Evolutionary conservation across 139 green algal species (phyloP).

Genomic region (Picochlorum costavermella): DNA sequence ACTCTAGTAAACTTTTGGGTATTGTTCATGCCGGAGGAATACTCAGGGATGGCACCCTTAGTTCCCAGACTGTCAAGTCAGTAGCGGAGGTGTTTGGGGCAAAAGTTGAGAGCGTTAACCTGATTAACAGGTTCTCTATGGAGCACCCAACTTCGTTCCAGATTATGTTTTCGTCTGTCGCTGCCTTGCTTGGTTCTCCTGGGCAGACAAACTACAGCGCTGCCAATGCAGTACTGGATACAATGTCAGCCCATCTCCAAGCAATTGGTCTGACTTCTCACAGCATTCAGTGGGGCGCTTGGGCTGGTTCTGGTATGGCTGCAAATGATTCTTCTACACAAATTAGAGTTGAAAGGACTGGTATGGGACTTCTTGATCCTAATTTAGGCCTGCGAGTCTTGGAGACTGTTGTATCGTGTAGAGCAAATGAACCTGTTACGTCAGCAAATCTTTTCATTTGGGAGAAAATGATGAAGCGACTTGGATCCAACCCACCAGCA

Average conservation of each 20-base stretch:
- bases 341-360: conserved; percentile 52
- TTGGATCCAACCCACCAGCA: conserved; percentile 12
- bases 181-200: conserved; percentile 64
- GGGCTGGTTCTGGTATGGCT: conserved; percentile 76
- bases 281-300: conserved; percentile 82
- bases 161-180: conserved; percentile 74
- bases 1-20: not conserved
- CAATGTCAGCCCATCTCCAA: conserved; percentile 14
- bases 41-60: conserved; percentile 59
- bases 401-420: conserved; percentile 16
- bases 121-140: not conserved
- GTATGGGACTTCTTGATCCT: conserved; percentile 47
- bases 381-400: conserved; percentile 31
- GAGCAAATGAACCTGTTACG: conserved; percentile 9
- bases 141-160: conserved; percentile 21
- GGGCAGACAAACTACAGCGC: conserved; percentile 73
- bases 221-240: conserved; percentile 66
- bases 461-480: conserved; percentile 25
- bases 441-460: conserved; percentile 31
- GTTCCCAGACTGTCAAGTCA: conserved; percentile 33
- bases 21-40: conserved; percentile 67
- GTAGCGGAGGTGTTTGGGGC: conserved; percentile 39
- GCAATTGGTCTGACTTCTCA: not conserved
- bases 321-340: conserved; percentile 36
- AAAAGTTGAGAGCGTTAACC: conserved; percentile 29